A percentile compares a stretch with the other conserved stretches of the same genome.
Conservation (phyloP, 495 filamentous ascomycete genomes). For the Neurospora hispaniola region DNA sequence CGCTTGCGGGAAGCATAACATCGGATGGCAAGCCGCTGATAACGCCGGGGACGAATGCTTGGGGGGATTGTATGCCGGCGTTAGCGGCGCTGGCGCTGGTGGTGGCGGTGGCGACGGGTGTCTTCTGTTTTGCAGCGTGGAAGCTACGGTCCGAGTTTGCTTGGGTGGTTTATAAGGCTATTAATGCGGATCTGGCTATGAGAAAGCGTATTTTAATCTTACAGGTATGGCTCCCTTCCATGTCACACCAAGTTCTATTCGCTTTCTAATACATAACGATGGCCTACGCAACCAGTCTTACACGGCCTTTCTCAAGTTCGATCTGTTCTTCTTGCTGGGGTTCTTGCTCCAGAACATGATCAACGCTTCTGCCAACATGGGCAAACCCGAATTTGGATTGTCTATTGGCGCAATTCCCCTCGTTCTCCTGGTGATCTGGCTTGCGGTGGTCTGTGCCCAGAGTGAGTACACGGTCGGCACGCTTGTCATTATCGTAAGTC, state of each 20-base stretch:
- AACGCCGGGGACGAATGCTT: neutral
- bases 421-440: neutral
- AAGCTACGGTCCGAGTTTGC: neutral
- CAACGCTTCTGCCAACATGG: neutral
- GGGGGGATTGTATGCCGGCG: neutral
- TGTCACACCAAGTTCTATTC: neutral
- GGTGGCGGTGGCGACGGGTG: neutral
- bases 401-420: neutral
- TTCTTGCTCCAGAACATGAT: neutral
- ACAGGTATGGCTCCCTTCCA: neutral
- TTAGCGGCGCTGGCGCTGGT: neutral
- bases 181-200: neutral
- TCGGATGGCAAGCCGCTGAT: neutral
- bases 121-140: neutral
- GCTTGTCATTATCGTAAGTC: neutral
- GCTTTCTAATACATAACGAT: neutral
- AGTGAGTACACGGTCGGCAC: neutral
- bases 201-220: neutral
- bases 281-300: neutral
- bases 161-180: neutral
- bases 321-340: neutral
- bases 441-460: neutral
- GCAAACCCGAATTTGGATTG: neutral
- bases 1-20: neutral
- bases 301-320: neutral